Conservation (phyloP, 2,329 filamentous ascomycete genomes). For the Fusarium incarnatum region DNA sequence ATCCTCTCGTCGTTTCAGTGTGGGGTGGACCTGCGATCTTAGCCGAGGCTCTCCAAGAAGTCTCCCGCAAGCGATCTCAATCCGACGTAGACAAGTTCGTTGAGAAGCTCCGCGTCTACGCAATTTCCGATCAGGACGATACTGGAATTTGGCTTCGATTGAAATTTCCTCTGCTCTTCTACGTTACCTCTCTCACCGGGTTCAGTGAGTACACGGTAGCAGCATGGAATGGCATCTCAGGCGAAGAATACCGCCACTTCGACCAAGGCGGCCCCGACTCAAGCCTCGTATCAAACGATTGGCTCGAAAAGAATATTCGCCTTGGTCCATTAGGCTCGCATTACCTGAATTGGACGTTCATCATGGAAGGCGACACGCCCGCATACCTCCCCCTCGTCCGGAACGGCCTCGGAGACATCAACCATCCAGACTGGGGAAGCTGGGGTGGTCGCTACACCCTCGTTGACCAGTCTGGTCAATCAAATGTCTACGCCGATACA, state of each 20-base stretch:
- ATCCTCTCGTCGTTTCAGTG: conserved; percentile 62
- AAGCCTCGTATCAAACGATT: conserved; percentile 1
- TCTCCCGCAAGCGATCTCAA: conserved; percentile 39
- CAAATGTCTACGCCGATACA: conserved; percentile 5
- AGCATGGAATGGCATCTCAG: conserved; percentile 64
- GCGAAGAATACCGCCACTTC: conserved; percentile 19
- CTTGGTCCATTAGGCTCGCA: conserved; percentile 15
- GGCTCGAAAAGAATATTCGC: conserved; percentile 7
- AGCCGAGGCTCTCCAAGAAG: conserved; percentile 59
- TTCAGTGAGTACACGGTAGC: conserved; percentile 66
- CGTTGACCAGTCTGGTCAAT: background rate
- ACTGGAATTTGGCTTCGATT: conserved; percentile 66
- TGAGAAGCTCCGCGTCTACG: conserved; percentile 61
- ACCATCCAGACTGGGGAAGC: conserved; percentile 23
- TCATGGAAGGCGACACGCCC: conserved; percentile 27
- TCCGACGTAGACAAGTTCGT: conserved; percentile 52
- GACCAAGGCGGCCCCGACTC: conserved; percentile 18
- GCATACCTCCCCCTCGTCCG: background rate
- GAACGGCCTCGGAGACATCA: conserved; percentile 8
- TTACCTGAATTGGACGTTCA: conserved; percentile 9
- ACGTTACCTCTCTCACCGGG: conserved; percentile 65
- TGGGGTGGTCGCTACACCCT: conserved; percentile 26
- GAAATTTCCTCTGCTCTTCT: conserved; percentile 65
- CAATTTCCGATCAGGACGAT: conserved; percentile 71
- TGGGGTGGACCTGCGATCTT: conserved; percentile 67